Base-by-base conservation (phyloP, 352 stramenopile species). In the Pythium aquatile region DNA sequence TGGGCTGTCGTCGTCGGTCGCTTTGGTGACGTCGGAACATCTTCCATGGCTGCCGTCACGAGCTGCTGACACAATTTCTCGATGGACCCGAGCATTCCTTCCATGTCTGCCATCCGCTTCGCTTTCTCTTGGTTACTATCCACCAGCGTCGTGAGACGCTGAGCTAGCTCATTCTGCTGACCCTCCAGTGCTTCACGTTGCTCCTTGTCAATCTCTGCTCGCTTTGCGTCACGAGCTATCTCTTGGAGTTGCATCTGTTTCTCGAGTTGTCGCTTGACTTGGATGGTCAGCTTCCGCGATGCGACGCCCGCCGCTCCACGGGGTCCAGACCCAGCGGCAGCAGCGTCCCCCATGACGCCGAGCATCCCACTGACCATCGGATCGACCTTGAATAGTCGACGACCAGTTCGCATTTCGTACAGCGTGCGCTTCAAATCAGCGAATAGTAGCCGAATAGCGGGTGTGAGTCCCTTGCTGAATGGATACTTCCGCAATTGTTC, bases 41-140 rank as follows among this genome's bases (percentile, higher is more conserved):
- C 66, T 16, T 73, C 66, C 20, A 78, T 72, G 6, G 77, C 83
- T 26, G 85, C 77, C 9, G 56, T 73, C 51, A 90, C 77, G 39
- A 91, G 76, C 54, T 88, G 73, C 56, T 83, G 71, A 42, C 83
- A 91, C 3, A 89, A 61, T n/a, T 77, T 77, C 59, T 91, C 80
- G 49, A 91, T 89, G 30, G 81, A 73, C 0, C 76, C 69, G 2
- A 91, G 66, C 37, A 76, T 75, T n/a, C 66, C 69, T 51, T 91
- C 80, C 61, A 91, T 77, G 28, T 87, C 79, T 20, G 76, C 61
- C 77, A 90, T 75, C 6, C 81, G 78, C 55, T 70, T 58, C 14
- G 74, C 74, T 63, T 91, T 91, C 5, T 81, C 74, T 10, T 74
- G 68, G 49, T 85, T 85, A 57, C 75, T 85, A 48, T 85, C 76